Base-by-base conservation (phyloP, 1,284 basidiomycete species). In the Bjerkandera adusta region DNA sequence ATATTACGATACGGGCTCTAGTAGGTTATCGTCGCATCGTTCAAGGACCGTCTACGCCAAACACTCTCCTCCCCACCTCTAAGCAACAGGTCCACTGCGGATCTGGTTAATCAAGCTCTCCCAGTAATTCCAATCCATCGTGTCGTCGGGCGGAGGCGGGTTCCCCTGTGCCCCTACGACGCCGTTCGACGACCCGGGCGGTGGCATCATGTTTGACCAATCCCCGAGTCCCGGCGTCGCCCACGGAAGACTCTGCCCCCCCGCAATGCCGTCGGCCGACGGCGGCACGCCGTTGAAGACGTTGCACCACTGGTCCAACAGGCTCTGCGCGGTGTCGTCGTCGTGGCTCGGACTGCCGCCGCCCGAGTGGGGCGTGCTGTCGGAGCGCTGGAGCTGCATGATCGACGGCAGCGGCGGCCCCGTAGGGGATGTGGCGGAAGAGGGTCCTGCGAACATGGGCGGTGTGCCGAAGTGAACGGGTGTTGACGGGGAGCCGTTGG, bases 291-390 rank as follows among this genome's bases (percentile, higher is more conserved):
- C 83, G 59, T 77, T 85, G 53, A 89, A 78, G 15, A 82, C 79
- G 51, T 83, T 84, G 59, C 81, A 85, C 88, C 88, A 91, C 54
- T 89, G 83, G 59, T 91, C 87, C 40, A 91, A 69, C 47, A 91
- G 62, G 13, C 77, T 76, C 58, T 91, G 88, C 5, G 87, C 87
- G 29, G 77, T 81, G 56, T 89, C 86, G 20, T 90, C 88, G 26
- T 89, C 87, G 29, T 71, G 76, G 45, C 73, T 75, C 3, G 86
- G 86, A 60, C 85, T 88, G 13, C 76, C 78, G 7, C 52, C 51
- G 4, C 55, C 60, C 1, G 61, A 60, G 11, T 52, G 51, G 0
- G 63, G 56, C 39, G 50, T 41, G 33, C 46, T 51, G 13, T 64
- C 66, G 39, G 57, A 53, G 20, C 81, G 75, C 52, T 87, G 84